These are phyloP conservation scores for Jacaranda mimosifolia DNA, from an alignment of 257 asterid species.

Conservation along the genomic window DNA sequence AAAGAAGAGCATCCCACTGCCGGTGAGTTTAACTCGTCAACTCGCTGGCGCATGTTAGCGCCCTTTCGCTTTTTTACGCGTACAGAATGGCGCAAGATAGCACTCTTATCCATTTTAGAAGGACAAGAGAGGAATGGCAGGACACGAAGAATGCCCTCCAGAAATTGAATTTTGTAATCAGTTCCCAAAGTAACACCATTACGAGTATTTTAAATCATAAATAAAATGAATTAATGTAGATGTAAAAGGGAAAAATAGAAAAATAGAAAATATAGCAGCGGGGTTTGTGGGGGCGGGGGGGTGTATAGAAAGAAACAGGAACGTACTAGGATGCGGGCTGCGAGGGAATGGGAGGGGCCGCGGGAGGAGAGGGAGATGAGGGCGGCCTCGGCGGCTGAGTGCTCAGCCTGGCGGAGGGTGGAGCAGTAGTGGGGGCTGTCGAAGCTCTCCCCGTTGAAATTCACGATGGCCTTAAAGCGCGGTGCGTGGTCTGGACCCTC, in stretches of 20 bases:
- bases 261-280: neutral
- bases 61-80: neutral
- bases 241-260: neutral
- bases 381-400: conserved; percentile 88
- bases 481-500: conserved; percentile 98
- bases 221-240: neutral
- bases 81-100: conserved; percentile 28
- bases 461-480: conserved; percentile 78
- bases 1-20: conserved; percentile 3
- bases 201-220: neutral
- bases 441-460: conserved; percentile 75
- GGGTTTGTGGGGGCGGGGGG: too few species aligned
- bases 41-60: conserved; percentile 26
- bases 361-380: conserved; percentile 65
- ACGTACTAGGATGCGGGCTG: conserved; percentile 74
- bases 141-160: conserved; percentile 3
- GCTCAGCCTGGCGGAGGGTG: conserved; percentile 85
- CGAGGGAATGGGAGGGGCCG: conserved; percentile 74
- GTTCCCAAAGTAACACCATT: neutral
- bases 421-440: conserved; percentile 71
- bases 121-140: conserved; percentile 6
- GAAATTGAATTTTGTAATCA: neutral
- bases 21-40: conserved; percentile 23
- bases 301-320: neutral
- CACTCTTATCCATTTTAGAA: neutral